Percentiles rank a stretch among this genome's conserved stretches.
Evolutionary conservation across 192 early-diverging fungal species (phyloP).

Genomic region (Funneliformis mosseae): DNA sequence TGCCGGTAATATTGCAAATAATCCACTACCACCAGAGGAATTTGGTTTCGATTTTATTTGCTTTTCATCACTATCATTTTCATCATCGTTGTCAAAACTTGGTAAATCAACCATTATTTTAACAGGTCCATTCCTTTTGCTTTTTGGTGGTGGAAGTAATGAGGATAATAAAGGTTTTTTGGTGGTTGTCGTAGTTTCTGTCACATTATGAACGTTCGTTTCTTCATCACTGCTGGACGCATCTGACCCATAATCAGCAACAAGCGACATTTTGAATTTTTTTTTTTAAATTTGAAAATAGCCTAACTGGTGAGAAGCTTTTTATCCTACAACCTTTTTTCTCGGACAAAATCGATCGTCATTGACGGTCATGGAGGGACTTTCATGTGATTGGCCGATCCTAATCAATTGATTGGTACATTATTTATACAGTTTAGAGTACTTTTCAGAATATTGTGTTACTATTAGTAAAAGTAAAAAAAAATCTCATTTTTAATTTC

Average conservation of each 20-base stretch:
- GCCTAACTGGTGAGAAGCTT: too few relatives aligned
- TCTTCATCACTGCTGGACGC: neutral
- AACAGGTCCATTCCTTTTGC: constrained; percentile 18
- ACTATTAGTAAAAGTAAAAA: too few relatives aligned
- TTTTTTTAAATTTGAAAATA: neutral
- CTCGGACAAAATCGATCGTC: too few relatives aligned
- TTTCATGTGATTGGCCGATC: too few relatives aligned
- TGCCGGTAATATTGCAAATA: constrained; percentile 21
- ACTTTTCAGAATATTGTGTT: too few relatives aligned
- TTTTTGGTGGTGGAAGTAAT: neutral
- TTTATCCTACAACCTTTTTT: too few relatives aligned
- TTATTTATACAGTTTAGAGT: too few relatives aligned
- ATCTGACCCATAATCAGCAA: constrained; percentile 32
- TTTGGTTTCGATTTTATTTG: neutral
- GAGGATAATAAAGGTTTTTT: neutral
- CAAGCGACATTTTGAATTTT: constrained; percentile 23
- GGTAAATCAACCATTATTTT: constrained; percentile 32
- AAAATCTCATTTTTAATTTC: too few relatives aligned
- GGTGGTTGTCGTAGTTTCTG: neutral
- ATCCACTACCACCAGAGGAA: neutral
- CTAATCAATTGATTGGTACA: too few relatives aligned
- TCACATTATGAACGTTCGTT: neutral
- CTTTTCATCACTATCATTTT: neutral
- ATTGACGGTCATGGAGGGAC: too few relatives aligned
- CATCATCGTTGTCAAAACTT: neutral